A percentile compares a stretch with the other conserved stretches of the same genome.
Conservation (phyloP, 2,329 filamentous ascomycete genomes). For the Lasiodiplodia theobromae region DNA sequence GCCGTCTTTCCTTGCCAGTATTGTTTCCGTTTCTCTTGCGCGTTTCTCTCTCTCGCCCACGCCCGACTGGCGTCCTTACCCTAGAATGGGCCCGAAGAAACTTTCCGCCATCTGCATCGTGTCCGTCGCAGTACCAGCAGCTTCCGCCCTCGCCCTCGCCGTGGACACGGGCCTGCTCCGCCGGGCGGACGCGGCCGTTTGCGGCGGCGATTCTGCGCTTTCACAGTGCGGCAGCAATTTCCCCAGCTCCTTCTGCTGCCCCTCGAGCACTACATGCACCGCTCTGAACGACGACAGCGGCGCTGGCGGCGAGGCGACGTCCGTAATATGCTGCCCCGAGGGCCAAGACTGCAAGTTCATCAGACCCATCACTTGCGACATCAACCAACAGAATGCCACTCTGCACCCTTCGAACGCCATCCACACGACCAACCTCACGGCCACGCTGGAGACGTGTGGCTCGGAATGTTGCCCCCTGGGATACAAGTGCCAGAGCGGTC, state of each 20-base stretch:
- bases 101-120: constrained; percentile 44
- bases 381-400: constrained; percentile 66
- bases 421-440: constrained; percentile 68
- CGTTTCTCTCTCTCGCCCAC: constrained; percentile 13
- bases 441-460: constrained; percentile 65
- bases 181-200: constrained; percentile 50
- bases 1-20: background rate
- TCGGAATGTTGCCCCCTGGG: constrained; percentile 74
- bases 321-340: constrained; percentile 73
- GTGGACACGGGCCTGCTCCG: constrained; percentile 39
- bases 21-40: constrained; percentile 19
- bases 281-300: constrained; percentile 64
- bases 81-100: constrained; percentile 42
- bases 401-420: constrained; percentile 65
- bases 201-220: constrained; percentile 57
- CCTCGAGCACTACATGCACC: constrained; percentile 61
- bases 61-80: constrained; percentile 20
- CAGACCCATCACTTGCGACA: constrained; percentile 69
- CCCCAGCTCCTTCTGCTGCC: constrained; percentile 73
- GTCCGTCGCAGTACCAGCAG: constrained; percentile 35
- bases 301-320: constrained; percentile 54
- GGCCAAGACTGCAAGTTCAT: constrained; percentile 67
- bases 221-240: constrained; percentile 63
- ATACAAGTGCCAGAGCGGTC: constrained; percentile 64
- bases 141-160: constrained; percentile 36